Evolutionary conservation across 1,284 basidiomycete genomes (phyloP), one percentile per base, ranked within the genome.

Genomic region (Ganoderma meredithae): DNA sequence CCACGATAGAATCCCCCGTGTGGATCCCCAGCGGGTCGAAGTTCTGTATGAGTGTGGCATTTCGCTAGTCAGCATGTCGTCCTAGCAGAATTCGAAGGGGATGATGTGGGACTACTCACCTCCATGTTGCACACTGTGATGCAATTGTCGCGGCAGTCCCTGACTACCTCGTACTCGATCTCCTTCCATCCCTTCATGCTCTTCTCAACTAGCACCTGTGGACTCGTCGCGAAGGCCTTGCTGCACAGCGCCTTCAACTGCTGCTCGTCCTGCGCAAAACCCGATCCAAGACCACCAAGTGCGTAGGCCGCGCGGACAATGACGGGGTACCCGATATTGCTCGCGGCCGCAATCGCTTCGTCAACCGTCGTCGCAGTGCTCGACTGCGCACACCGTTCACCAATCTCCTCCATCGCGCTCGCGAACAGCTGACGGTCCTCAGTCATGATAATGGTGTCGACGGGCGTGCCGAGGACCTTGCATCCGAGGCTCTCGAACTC

Each of bases 161-260:
- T 88, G n/a, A 99, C 97, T 63, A 99, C 97, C 81, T 99, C 97
- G 77, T 99, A 99, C 83, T 99, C 97, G 74, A 99, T 96, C 84
- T 99, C 97, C 83, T 99, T 99, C 96, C 96, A 99, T 15, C 97
- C 97, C 83, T 99, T 98, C 97, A 99, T 99, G 78, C 95, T 96
- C 86, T 92, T 97, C 85, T 99, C 97, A 31, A 99, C 95, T 33
- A 99, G 86, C 1, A 99, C 97, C 83, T 99, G 97, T 61, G 97
- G 96, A 75, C 93, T 95, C 41, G 95, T 98, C 60, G 97, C 97
- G 79, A 99, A 98, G 15, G 97, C 96, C 83, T 97, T 97, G 75
- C 84, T 87, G 79, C 96, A 98, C 33, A 99, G 84, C 63, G 94
- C 94, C 75, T 89, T 88, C 71, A 99, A 85, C 83, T 98, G 95